These are phyloP conservation scores for Debaryomyces sp. DNA, from an alignment of 1,139 yeast genomes.

Conservation along the genomic window DNA sequence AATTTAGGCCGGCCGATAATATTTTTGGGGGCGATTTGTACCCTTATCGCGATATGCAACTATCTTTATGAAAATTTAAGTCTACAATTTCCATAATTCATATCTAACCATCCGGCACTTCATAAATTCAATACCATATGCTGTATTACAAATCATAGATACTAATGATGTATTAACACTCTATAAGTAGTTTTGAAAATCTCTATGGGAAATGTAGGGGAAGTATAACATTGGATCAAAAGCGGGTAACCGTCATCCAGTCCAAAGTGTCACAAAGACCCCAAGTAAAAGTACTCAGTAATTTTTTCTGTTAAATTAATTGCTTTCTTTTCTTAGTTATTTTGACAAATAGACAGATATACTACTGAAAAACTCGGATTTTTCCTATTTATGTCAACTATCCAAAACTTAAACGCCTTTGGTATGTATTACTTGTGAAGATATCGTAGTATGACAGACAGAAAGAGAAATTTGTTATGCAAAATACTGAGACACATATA, in stretches of 20 bases:
- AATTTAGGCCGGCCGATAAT: not conserved
- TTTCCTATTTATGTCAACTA: conserved; percentile 68
- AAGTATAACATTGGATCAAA: not conserved
- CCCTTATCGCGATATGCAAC: not conserved
- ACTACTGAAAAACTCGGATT: conserved; percentile 12
- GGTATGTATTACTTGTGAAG: conserved; percentile 46
- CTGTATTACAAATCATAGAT: too few species aligned
- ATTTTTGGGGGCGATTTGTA: not conserved
- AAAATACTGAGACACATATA: not conserved
- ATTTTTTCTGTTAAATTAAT: conserved; percentile 5
- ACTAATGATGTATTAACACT: not conserved
- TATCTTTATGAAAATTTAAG: too few species aligned
- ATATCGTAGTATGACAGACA: not conserved
- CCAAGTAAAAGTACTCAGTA: not conserved
- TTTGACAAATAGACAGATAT: conserved; percentile 6
- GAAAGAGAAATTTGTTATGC: not conserved
- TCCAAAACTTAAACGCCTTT: conserved; percentile 96
- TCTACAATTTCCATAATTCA: too few species aligned
- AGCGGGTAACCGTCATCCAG: conserved; percentile 6
- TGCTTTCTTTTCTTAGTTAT: conserved; percentile 6
- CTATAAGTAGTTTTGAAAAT: not conserved
- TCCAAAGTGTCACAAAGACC: conserved; percentile 4
- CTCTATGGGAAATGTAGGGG: not conserved
- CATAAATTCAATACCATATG: too few species aligned
- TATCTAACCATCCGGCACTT: too few species aligned